A percentile compares a stretch with the other conserved stretches of the same genome.
phyloP scores from a whole-genome alignment of 169 alveolate species.

The Plasmodium reichenowi region DNA sequence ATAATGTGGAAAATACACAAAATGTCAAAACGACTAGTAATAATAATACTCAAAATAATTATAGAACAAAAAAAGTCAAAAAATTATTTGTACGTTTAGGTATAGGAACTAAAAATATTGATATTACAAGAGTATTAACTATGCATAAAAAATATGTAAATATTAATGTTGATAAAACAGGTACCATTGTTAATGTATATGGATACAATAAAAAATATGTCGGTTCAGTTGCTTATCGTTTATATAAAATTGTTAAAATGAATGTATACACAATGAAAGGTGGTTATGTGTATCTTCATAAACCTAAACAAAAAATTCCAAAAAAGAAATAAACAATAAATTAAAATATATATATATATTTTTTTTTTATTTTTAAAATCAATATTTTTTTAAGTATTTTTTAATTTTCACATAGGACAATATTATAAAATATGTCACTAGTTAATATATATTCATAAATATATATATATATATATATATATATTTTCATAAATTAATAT shows the following conservation, averaged over 20 bases:
- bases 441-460: not conserved
- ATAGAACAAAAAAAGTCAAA: slow-evolving; percentile 83
- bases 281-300: slow-evolving; percentile 87
- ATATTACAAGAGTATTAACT: slow-evolving; percentile 85
- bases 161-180: slow-evolving; percentile 85
- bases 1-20: not conserved
- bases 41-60: slow-evolving; percentile 8
- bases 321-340: slow-evolving; percentile 81
- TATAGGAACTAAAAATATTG: slow-evolving; percentile 90
- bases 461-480: slow-evolving; percentile 8
- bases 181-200: slow-evolving; percentile 83
- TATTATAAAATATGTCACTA: no score
- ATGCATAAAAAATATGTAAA: slow-evolving; percentile 85
- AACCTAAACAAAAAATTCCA: slow-evolving; percentile 85
- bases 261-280: slow-evolving; percentile 91
- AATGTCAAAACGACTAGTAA: not conserved
- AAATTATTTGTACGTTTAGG: slow-evolving; percentile 89
- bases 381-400: no score
- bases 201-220: slow-evolving; percentile 90
- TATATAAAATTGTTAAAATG: slow-evolving; percentile 86
- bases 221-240: slow-evolving; percentile 88
- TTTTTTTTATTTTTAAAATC: no score
- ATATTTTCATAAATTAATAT: not conserved
- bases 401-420: no score
- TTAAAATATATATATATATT: not conserved